Evolutionary conservation across 2,329 filamentous ascomycete species (phyloP).

Genomic region (Mycosphaerelloides madeirae): DNA sequence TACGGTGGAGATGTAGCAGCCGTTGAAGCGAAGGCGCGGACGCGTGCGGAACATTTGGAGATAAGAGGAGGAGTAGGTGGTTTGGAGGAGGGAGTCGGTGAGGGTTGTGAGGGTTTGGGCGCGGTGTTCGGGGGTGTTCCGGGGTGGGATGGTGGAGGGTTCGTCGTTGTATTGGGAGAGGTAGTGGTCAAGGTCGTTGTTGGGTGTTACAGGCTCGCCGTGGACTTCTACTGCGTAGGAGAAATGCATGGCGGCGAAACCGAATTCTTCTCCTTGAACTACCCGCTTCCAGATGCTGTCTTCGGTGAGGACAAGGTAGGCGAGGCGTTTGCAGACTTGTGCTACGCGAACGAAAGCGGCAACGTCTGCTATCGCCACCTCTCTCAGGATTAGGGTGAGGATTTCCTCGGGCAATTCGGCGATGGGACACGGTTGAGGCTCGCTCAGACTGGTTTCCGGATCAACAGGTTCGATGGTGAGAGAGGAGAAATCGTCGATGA

Average conservation of each 20-base stretch:
- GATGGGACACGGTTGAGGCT: conserved; percentile 74
- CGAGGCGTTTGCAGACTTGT: conserved; percentile 79
- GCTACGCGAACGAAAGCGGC: conserved; percentile 70
- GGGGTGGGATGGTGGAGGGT: conserved; percentile 16
- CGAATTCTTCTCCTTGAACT: conserved; percentile 65
- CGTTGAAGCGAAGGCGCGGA: conserved; percentile 87
- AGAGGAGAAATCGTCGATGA: conserved; percentile 70
- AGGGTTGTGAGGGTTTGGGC: conserved; percentile 20
- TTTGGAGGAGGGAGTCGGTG: conserved; percentile 26
- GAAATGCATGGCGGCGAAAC: conserved; percentile 80
- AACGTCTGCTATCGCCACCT: conserved; percentile 69
- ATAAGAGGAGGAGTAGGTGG: conserved; percentile 35
- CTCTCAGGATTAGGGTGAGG: conserved; percentile 69
- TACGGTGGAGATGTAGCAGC: conserved; percentile 92
- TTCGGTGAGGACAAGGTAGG: conserved; percentile 78
- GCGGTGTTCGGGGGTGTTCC: conserved; percentile 19
- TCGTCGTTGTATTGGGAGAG: conserved; percentile 12
- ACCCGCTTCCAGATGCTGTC: conserved; percentile 80
- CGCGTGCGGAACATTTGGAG: conserved; percentile 72
- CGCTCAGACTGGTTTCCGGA: conserved; percentile 66
- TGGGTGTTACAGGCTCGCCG: conserved; percentile 39
- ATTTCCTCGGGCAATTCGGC: conserved; percentile 76
- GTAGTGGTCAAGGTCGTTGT: conserved; percentile 21
- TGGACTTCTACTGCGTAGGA: conserved; percentile 60
- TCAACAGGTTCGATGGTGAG: conserved; percentile 64